Conservation (phyloP, 371 early-diverging fungal species). For the Rhizopus microsporus region DNA sequence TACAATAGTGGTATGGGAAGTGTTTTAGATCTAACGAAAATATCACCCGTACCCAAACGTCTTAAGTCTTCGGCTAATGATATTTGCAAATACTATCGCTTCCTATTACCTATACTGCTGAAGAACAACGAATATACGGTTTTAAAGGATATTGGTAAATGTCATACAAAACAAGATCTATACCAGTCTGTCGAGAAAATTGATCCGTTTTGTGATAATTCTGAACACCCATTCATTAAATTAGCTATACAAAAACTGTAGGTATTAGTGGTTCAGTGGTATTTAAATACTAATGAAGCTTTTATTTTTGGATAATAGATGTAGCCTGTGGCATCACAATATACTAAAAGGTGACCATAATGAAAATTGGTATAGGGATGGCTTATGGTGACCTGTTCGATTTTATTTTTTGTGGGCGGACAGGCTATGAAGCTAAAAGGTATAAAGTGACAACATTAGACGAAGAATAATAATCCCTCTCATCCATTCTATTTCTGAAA, state of each 20-base stretch:
- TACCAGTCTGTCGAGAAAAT: conserved; percentile 9
- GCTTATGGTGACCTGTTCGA: conserved; percentile 11
- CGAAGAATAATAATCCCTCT: conserved; percentile 7
- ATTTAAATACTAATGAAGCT: conserved; percentile 6
- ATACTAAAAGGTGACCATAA: conserved; percentile 9
- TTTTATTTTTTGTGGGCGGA: conserved; percentile 10
- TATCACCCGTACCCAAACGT: conserved; percentile 7
- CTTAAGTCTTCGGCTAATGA: conserved; percentile 7
- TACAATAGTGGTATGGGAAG: conserved; percentile 6
- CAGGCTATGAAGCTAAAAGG: conserved; percentile 15
- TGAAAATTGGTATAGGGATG: conserved; percentile 13
- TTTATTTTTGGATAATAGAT: conserved; percentile 9
- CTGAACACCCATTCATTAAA: conserved; percentile 12
- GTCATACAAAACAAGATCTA: conserved; percentile 6
- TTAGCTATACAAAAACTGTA: conserved; percentile 8
- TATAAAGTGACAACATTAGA: conserved; percentile 12
- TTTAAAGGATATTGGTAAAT: conserved; percentile 12
- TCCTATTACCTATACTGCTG: conserved; percentile 3
- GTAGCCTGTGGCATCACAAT: conserved; percentile 11
- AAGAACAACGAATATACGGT: conserved; percentile 13
- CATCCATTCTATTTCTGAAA: conserved; percentile 1
- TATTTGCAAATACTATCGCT: conserved; percentile 10
- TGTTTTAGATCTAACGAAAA: conserved; percentile 8
- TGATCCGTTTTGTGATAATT: conserved; percentile 11
- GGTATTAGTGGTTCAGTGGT: conserved; percentile 1